These are phyloP conservation scores for Artemisia argyi DNA, from an alignment of 129 eudicot species.

Conservation along the genomic window DNA sequence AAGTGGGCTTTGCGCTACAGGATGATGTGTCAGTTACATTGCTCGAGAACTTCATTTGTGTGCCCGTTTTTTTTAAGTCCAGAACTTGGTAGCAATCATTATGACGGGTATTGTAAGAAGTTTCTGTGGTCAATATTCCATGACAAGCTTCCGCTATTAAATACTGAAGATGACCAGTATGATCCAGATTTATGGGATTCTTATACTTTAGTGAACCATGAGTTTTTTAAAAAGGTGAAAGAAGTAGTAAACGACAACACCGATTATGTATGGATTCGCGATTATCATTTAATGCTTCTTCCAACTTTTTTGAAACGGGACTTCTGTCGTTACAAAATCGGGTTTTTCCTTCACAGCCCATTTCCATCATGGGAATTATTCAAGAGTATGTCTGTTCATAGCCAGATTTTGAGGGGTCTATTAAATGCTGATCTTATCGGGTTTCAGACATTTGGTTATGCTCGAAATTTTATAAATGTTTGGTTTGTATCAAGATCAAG, in stretches of 20 bases:
- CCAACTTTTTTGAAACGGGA: slow-evolving; percentile 59
- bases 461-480: slow-evolving; percentile 57
- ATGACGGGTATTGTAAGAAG: slow-evolving; percentile 64
- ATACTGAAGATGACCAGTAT: slow-evolving; percentile 52
- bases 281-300: slow-evolving; percentile 62
- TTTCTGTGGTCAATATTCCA: slow-evolving; percentile 58
- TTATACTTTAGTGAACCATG: too few relatives aligned
- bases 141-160: too few relatives aligned
- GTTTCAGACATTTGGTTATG: slow-evolving; percentile 50
- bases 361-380: slow-evolving; percentile 65
- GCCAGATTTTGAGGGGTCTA: slow-evolving; percentile 52
- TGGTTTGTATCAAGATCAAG: slow-evolving; percentile 49
- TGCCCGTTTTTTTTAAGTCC: slow-evolving; percentile 54
- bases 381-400: slow-evolving; percentile 49
- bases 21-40: slow-evolving; percentile 52
- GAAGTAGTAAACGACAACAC: slow-evolving; percentile 63
- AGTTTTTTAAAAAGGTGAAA: slow-evolving; percentile 55
- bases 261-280: slow-evolving; percentile 67
- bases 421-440: slow-evolving; percentile 55
- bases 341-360: slow-evolving; percentile 63
- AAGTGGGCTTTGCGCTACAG: slow-evolving; percentile 41
- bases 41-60: slow-evolving; percentile 57
- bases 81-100: slow-evolving; percentile 38
- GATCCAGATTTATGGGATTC: slow-evolving; percentile 63
- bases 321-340: slow-evolving; percentile 51